Evolutionary conservation across 179 eudicot species (phyloP).

Genomic region (Nepenthes alata): DNA sequence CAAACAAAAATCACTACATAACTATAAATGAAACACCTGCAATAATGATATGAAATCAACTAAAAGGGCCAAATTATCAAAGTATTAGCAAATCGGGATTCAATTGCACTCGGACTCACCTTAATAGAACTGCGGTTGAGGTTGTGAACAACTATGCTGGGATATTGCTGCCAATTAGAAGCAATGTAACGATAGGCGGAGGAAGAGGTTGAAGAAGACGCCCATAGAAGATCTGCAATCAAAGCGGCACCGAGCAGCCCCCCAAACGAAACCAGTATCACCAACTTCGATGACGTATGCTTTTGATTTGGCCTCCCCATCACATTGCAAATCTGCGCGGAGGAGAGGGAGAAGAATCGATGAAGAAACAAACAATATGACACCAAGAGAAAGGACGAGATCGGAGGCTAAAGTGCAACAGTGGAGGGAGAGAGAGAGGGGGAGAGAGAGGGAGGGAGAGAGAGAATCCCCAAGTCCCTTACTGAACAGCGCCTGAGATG

Average conservation of each 20-base stretch:
- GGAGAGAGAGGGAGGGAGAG: no score
- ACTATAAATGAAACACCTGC: no score
- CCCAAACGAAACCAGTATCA: constrained; percentile 22
- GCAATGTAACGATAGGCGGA: constrained; percentile 23
- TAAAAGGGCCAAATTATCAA: no score
- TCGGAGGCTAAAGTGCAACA: neutral
- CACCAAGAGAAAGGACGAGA: neutral
- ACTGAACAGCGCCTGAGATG: no score
- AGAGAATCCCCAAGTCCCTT: no score
- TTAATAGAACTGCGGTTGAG: neutral
- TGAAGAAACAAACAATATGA: neutral
- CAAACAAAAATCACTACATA: no score
- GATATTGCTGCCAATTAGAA: constrained; percentile 18
- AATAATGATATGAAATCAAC: no score
- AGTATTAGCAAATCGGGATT: no score
- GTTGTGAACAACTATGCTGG: constrained; percentile 11
- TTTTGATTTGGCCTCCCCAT: constrained; percentile 28
- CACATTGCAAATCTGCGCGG: constrained; percentile 19
- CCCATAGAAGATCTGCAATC: constrained; percentile 60
- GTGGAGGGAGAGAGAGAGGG: neutral
- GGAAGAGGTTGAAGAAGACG: constrained; percentile 67
- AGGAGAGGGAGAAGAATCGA: neutral
- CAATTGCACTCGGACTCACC: constrained; percentile 9
- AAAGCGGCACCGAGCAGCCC: constrained; percentile 42
- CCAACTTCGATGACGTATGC: constrained; percentile 25